Conservation (phyloP, 1,139 yeast species). For the Kodamaea alishanica region DNA sequence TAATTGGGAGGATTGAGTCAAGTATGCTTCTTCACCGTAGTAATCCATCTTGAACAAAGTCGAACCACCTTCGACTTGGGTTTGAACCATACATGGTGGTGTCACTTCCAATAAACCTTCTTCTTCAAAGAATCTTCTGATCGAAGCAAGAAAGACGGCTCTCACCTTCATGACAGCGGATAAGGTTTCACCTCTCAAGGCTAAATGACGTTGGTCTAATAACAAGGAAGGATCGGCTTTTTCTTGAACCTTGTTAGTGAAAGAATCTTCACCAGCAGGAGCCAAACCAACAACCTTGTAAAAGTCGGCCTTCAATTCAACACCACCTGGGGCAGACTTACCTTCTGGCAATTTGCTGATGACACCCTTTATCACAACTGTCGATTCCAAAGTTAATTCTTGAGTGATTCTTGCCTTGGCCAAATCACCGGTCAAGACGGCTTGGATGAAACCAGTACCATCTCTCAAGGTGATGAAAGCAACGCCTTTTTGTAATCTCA, state of each 20-base stretch:
- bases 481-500: slow-evolving; percentile 87
- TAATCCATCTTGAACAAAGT: slow-evolving; percentile 90
- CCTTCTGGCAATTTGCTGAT: slow-evolving; percentile 89
- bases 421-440: slow-evolving; percentile 84
- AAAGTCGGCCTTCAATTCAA: slow-evolving; percentile 87
- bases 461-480: slow-evolving; percentile 92
- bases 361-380: slow-evolving; percentile 75
- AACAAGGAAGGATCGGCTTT: slow-evolving; percentile 89
- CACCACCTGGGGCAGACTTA: slow-evolving; percentile 96
- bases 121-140: slow-evolving; percentile 75
- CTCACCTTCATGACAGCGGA: slow-evolving; percentile 96
- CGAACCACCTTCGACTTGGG: slow-evolving; percentile 99
- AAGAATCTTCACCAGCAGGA: slow-evolving; percentile 93
- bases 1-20: slow-evolving; percentile 96
- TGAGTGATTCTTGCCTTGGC: slow-evolving; percentile 86
- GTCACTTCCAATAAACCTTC: slow-evolving; percentile 86
- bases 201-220: slow-evolving; percentile 91
- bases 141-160: slow-evolving; percentile 66
- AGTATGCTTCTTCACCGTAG: slow-evolving; percentile 94
- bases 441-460: slow-evolving; percentile 88
- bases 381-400: slow-evolving; percentile 84
- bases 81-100: slow-evolving; percentile 99
- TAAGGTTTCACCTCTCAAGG: slow-evolving; percentile 92
- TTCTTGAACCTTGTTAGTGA: slow-evolving; percentile 91
- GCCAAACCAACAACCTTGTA: slow-evolving; percentile 88